A percentile compares a stretch with the other conserved stretches of the same genome.
Conservation (phyloP, 148 eudicot species). For the Linanthus parryae region DNA sequence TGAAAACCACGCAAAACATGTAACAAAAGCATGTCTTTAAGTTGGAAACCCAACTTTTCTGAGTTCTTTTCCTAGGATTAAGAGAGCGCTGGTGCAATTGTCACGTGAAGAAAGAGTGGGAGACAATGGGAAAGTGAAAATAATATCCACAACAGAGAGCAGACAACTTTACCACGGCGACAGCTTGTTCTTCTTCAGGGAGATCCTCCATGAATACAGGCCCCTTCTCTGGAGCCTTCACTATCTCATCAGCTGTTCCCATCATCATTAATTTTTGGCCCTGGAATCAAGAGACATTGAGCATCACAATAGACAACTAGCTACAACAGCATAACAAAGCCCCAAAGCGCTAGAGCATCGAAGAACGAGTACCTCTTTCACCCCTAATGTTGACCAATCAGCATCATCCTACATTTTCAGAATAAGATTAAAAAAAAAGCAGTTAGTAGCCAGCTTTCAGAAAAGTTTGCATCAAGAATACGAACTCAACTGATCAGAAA, state of each 20-base stretch:
- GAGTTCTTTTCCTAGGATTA: too few relatives aligned
- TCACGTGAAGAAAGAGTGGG: too few relatives aligned
- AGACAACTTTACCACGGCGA: slow-evolving; percentile 49
- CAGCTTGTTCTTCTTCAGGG: slow-evolving; percentile 94
- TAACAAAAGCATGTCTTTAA: too few relatives aligned
- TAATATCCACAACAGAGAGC: slow-evolving; percentile 6
- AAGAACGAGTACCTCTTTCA: slow-evolving; percentile 66
- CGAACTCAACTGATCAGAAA: neutral
- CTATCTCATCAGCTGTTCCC: slow-evolving; percentile 99
- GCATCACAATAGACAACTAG: slow-evolving; percentile 6
- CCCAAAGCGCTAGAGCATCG: slow-evolving; percentile 6
- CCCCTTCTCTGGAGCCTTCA: slow-evolving; percentile 97
- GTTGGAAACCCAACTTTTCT: too few relatives aligned
- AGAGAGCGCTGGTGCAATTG: too few relatives aligned
- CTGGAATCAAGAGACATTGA: slow-evolving; percentile 32
- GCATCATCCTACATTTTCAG: slow-evolving; percentile 73
- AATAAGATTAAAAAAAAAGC: slow-evolving; percentile 8
- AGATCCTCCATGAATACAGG: slow-evolving; percentile 89
- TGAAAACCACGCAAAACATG: too few relatives aligned
- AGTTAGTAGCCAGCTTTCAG: neutral
- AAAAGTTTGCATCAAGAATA: neutral
- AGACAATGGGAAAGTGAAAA: too few relatives aligned
- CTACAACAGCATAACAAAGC: slow-evolving; percentile 3
- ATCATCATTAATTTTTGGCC: slow-evolving; percentile 99
- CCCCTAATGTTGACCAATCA: slow-evolving; percentile 82